phyloP scores from a whole-genome alignment of 2,329 filamentous ascomycete genomes.

The Curvularia lunata region DNA sequence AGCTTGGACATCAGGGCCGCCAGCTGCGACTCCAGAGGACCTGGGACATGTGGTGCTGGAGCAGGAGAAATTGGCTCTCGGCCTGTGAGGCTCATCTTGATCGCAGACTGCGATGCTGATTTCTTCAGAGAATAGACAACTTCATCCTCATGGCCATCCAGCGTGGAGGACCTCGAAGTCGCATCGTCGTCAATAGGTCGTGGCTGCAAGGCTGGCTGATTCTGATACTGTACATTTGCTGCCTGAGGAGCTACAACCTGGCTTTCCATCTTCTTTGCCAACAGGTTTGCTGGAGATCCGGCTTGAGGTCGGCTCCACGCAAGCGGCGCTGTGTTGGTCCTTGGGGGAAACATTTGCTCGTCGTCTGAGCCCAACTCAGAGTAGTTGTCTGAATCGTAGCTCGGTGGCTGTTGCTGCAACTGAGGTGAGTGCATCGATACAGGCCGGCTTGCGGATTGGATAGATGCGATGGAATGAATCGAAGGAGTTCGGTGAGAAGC shows the following conservation, averaged over 20 bases:
- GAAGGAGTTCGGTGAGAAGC: constrained; percentile 41
- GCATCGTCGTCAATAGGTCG: constrained; percentile 40
- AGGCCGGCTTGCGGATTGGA: constrained; percentile 6
- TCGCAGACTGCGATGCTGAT: constrained; percentile 29
- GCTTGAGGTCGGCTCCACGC: constrained; percentile 24
- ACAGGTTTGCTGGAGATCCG: constrained; percentile 26
- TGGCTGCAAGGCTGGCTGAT: constrained; percentile 14
- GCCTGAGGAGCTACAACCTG: constrained; percentile 23
- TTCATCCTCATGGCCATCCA: constrained; percentile 43
- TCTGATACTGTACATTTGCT: constrained; percentile 21
- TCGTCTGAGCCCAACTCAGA: constrained; percentile 41
- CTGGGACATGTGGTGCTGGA: constrained; percentile 37
- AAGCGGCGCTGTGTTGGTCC: constrained; percentile 32
- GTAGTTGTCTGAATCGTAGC: constrained; percentile 44
- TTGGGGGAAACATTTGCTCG: constrained; percentile 23
- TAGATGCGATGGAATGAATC: constrained; percentile 33
- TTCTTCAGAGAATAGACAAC: constrained; percentile 41
- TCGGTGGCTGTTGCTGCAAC: constrained; percentile 26
- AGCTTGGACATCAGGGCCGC: constrained; percentile 48
- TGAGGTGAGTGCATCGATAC: constrained; percentile 28
- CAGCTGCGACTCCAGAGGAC: constrained; percentile 47
- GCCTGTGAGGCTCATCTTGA: constrained; percentile 11
- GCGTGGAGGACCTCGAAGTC: constrained; percentile 42
- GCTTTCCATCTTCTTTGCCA: constrained; percentile 35
- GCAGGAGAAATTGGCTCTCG: constrained; percentile 29